Percentiles rank a stretch among this genome's conserved stretches.
phyloP scores from a whole-genome alignment of 2,329 filamentous ascomycete species.

The Epicoccum sorghinum region DNA sequence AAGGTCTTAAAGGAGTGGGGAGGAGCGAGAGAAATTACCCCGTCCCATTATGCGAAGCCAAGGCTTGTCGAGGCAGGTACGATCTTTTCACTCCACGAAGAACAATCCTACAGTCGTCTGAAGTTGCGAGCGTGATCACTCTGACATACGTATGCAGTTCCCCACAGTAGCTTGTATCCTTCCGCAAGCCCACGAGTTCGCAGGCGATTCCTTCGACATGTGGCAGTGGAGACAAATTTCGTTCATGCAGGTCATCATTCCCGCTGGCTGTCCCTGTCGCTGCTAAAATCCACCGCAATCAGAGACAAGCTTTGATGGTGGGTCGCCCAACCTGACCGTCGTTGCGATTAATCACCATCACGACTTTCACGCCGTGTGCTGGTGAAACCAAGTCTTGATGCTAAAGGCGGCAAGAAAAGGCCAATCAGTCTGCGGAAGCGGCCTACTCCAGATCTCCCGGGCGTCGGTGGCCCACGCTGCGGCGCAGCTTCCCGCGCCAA shows the following conservation, averaged over 20 bases:
- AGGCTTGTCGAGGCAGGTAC: slow-evolving; percentile 10
- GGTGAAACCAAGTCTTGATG: slow-evolving; percentile 13
- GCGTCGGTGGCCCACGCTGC: slow-evolving; percentile 19
- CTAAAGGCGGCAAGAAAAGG: slow-evolving; percentile 14
- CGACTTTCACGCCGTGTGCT: slow-evolving; percentile 10
- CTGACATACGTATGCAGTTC: neutral
- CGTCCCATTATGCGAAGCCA: slow-evolving; percentile 3
- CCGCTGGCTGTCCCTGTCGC: slow-evolving; percentile 5
- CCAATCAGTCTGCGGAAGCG: slow-evolving; percentile 13
- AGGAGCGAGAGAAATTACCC: neutral
- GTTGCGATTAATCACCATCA: slow-evolving; percentile 12
- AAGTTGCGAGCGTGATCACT: no score
- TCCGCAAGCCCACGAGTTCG: slow-evolving; percentile 8
- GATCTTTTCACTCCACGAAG: neutral
- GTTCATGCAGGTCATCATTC: slow-evolving; percentile 6
- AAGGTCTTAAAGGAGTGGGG: neutral
- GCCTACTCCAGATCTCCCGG: slow-evolving; percentile 9
- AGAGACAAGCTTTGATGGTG: slow-evolving; percentile 16
- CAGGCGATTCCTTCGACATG: neutral
- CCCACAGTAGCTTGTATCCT: neutral
- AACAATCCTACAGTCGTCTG: no score
- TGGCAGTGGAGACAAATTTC: slow-evolving; percentile 4
- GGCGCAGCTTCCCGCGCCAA: slow-evolving; percentile 22
- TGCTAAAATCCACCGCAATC: slow-evolving; percentile 7
- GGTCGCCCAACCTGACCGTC: slow-evolving; percentile 9